These are phyloP conservation scores for Carallia pectinifolia DNA, from an alignment of 345 rosid species.

Conservation along the genomic window DNA sequence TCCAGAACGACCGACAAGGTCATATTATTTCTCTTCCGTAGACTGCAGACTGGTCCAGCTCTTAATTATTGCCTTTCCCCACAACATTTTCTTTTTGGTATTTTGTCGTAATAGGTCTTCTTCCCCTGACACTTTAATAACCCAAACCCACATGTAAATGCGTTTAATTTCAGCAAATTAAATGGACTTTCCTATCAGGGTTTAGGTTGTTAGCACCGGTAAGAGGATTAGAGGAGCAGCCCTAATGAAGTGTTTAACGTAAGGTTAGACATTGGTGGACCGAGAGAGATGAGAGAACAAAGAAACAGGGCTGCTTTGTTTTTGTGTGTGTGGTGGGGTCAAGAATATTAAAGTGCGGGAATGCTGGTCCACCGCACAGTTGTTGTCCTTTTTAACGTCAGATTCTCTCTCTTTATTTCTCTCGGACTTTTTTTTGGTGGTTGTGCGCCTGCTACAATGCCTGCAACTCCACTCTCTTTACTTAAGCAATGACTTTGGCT, in stretches of 20 bases:
- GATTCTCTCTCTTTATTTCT: constrained; percentile 17
- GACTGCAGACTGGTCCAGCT: constrained; percentile 44
- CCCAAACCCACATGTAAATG: neutral
- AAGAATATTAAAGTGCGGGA: constrained; percentile 20
- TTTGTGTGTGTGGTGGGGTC: neutral
- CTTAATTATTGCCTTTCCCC: constrained; percentile 31
- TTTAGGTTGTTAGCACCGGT: neutral
- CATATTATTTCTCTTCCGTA: constrained; percentile 41
- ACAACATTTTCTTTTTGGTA: neutral
- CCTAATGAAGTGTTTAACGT: constrained; percentile 9
- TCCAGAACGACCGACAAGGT: constrained; percentile 45
- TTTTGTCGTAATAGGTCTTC: neutral
- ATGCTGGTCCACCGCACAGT: constrained; percentile 36
- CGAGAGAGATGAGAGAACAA: neutral
- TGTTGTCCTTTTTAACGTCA: constrained; percentile 29
- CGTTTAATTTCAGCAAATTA: neutral
- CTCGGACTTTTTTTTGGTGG: constrained; percentile 13
- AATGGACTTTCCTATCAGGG: constrained; percentile 6
- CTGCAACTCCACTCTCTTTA: constrained; percentile 30
- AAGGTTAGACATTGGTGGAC: neutral
- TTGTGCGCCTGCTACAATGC: constrained; percentile 29
- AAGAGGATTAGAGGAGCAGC: neutral
- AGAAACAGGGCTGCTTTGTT: neutral
- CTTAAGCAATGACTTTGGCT: constrained; percentile 9
- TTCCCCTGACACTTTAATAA: constrained; percentile 2